phyloP scores from a whole-genome alignment of 139 green algal species.

The Ulvella scutata region DNA sequence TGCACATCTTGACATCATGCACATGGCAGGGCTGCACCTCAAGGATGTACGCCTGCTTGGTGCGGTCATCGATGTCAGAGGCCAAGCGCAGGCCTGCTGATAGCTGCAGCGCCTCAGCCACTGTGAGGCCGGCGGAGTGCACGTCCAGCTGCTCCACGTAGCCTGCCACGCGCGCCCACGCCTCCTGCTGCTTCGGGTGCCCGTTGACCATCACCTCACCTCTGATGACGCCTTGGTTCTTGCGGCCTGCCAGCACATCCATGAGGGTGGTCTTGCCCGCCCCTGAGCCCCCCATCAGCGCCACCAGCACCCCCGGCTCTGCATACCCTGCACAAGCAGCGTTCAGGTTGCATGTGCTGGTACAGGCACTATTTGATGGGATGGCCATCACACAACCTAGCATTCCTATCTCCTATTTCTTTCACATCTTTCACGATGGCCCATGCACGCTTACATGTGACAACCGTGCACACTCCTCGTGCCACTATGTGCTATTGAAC shows the following conservation, averaged over 20 bases:
- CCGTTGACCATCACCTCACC: constrained; percentile 9
- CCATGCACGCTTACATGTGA: too few species aligned
- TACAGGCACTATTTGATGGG: too few species aligned
- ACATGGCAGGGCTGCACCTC: too few species aligned
- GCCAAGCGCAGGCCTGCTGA: constrained; percentile 4
- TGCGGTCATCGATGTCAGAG: neutral
- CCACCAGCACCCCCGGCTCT: neutral
- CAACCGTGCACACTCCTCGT: too few species aligned
- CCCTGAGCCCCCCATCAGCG: constrained; percentile 47
- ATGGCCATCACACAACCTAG: too few species aligned
- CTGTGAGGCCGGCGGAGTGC: constrained; percentile 31
- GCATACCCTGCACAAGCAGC: neutral
- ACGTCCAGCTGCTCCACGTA: constrained; percentile 39
- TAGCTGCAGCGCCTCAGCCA: constrained; percentile 24
- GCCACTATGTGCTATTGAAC: too few species aligned
- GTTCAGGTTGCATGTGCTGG: too few species aligned
- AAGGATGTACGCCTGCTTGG: neutral
- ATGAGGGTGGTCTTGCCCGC: constrained; percentile 22
- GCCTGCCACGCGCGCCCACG: constrained; percentile 11
- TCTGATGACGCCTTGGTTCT: constrained; percentile 2
- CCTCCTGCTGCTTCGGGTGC: constrained; percentile 4
- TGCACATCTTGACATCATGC: too few species aligned
- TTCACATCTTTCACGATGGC: too few species aligned
- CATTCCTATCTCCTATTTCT: too few species aligned
- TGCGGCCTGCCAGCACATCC: constrained; percentile 7